These are phyloP conservation scores for Ogataea saltuana DNA, from an alignment of 805 yeast genomes.

Conservation along the genomic window DNA sequence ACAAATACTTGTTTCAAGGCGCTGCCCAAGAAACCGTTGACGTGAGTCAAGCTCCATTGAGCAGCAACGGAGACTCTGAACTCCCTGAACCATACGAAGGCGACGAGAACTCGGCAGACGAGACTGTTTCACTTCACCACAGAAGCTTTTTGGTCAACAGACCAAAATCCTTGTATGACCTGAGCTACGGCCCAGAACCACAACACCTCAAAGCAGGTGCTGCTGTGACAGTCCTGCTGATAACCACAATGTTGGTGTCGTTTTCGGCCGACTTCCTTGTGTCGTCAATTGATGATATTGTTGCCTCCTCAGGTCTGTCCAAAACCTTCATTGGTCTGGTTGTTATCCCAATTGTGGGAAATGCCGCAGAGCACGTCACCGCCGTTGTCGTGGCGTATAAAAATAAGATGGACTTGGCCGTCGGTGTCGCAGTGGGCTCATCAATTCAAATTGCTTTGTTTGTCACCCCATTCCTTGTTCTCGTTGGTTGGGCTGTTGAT, in stretches of 20 bases:
- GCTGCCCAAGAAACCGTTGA: slow-evolving; percentile 39
- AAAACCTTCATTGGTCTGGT: slow-evolving; percentile 95
- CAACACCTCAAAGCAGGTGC: slow-evolving; percentile 53
- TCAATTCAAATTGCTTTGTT: slow-evolving; percentile 93
- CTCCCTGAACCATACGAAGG: neutral
- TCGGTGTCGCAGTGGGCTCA: slow-evolving; percentile 96
- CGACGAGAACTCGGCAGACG: slow-evolving; percentile 1
- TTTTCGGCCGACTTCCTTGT: slow-evolving; percentile 92
- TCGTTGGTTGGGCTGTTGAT: slow-evolving; percentile 89
- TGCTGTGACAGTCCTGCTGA: slow-evolving; percentile 55
- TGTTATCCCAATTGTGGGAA: slow-evolving; percentile 94
- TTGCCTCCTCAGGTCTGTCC: slow-evolving; percentile 78
- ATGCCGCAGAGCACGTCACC: slow-evolving; percentile 98
- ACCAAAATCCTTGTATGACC: slow-evolving; percentile 33
- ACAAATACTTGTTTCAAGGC: slow-evolving; percentile 69
- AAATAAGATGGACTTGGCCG: slow-evolving; percentile 95
- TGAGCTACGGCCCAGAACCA: slow-evolving; percentile 23
- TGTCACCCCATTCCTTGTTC: slow-evolving; percentile 92
- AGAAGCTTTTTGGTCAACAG: slow-evolving; percentile 31
- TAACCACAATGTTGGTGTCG: slow-evolving; percentile 78
- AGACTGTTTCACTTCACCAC: slow-evolving; percentile 14
- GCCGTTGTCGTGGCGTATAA: slow-evolving; percentile 93
- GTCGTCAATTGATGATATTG: slow-evolving; percentile 89
- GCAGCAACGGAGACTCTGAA: neutral
- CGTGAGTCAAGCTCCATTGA: slow-evolving; percentile 8